Base-by-base conservation (phyloP, 371 early-diverging fungal genomes). In the Mucor mucedo region DNA sequence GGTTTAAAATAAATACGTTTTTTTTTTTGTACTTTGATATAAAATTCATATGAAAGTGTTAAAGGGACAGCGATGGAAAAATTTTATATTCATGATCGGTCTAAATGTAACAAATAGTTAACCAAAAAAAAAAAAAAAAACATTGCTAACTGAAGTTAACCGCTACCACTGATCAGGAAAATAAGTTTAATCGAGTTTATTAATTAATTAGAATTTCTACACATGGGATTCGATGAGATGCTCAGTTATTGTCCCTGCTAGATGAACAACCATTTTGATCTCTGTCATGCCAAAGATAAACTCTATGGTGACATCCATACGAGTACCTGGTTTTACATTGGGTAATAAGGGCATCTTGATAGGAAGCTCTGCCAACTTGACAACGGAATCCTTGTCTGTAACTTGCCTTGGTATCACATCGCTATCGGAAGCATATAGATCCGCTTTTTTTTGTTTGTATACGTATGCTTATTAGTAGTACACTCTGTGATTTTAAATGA, bases 341-440 rank as follows among this genome's bases (percentile, higher is more conserved):
- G 79, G 65, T 6, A 78, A 55, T 10, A 72, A 60, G 38, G 82
- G 82, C 82, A 82, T 82, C 13, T 77, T 79, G 11, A 82, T 76
- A 28, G 82, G 78, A 55, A 82, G 73, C 47, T 82, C 77, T 44
- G 77, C 77, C 4, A 82, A 68, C 58, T 77, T 75, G n/a, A 70
- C 72, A 2, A 81, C 82, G 32, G 76, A 75, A 8, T 50, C 30
- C n/a, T 65, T 70, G 42, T 77, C 75, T 27, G 77, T 73, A 29
- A 76, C 75, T 42, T 78, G 75, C 39, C 82, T 75, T 21, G 82
- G 82, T 50, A 77, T 69, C 28, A 65, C 71, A 62, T 82, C 79
- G 2, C 74, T 71, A 53, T 82, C 79, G 33, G 77, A 70, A 4
- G 77, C 76, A 65, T 78, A 82, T 29, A 82, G 52, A 48, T 54